Conservation (phyloP, 768 basidiomycete species). For the Kwoniella europaea region DNA sequence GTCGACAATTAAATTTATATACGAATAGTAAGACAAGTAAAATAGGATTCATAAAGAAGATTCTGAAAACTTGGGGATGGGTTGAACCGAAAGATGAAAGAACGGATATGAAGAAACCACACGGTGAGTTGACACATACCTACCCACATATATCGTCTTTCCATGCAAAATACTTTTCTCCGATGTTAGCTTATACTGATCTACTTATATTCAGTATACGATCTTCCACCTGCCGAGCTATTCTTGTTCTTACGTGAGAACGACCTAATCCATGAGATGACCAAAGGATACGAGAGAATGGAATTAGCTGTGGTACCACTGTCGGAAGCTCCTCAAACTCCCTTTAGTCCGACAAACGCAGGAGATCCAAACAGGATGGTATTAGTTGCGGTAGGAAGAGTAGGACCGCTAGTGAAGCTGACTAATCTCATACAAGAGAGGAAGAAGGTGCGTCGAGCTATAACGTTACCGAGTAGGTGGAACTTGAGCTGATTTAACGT, state of each 20-base stretch:
- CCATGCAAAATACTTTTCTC: background rate
- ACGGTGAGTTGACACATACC: background rate
- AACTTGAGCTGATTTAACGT: background rate
- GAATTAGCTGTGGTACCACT: conserved; percentile 16
- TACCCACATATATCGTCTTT: background rate
- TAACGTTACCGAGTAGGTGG: background rate
- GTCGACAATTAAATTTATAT: conserved; percentile 2
- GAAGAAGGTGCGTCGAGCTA: background rate
- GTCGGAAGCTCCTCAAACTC: conserved; percentile 1
- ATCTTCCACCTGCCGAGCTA: conserved; percentile 22
- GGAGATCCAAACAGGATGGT: conserved; percentile 21
- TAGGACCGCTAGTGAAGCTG: conserved; percentile 1
- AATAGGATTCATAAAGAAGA: conserved; percentile 8
- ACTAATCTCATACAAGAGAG: conserved; percentile 1
- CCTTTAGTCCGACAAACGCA: background rate
- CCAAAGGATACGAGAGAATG: background rate
- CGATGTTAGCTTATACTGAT: background rate
- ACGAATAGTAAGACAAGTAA: conserved; percentile 7
- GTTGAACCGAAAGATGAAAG: conserved; percentile 16
- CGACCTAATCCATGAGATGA: conserved; percentile 14
- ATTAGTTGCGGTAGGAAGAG: conserved; percentile 8
- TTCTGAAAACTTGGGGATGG: conserved; percentile 24
- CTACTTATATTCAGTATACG: conserved; percentile 2
- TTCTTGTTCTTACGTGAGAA: conserved; percentile 26
- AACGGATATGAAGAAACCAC: background rate